These are phyloP conservation scores for Plenodomus lindquistii DNA, from an alignment of 2,329 filamentous ascomycete species.

Conservation along the genomic window DNA sequence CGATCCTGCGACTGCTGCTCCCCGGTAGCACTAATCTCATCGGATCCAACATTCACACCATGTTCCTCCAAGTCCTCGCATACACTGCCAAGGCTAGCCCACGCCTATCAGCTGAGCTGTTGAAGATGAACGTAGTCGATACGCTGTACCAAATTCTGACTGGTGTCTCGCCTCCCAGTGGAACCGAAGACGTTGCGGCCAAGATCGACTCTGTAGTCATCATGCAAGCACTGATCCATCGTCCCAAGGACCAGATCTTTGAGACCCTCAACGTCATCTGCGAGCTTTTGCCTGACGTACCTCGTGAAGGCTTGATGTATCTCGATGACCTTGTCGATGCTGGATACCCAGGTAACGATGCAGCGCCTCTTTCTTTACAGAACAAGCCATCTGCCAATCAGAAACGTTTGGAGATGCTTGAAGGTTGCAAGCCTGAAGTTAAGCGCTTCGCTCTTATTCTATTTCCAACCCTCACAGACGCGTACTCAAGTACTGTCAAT, in stretches of 20 bases:
- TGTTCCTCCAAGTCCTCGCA: conserved; percentile 88
- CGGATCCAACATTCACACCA: conserved; percentile 90
- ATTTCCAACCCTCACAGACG: conserved; percentile 92
- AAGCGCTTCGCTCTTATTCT: conserved; percentile 91
- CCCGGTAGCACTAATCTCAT: conserved; percentile 96
- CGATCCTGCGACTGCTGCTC: conserved; percentile 82
- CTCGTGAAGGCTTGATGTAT: conserved; percentile 58
- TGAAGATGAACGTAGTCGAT: conserved; percentile 96
- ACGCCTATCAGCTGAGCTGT: conserved; percentile 80
- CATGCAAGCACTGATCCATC: conserved; percentile 97
- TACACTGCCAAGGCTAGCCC: conserved; percentile 91
- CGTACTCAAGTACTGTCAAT: conserved; percentile 97
- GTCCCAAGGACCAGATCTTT: conserved; percentile 92
- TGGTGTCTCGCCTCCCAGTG: conserved; percentile 86
- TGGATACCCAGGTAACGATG: conserved; percentile 53
- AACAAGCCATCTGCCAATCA: conserved; percentile 68
- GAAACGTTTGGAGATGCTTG: conserved; percentile 78
- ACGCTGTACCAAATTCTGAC: conserved; percentile 97
- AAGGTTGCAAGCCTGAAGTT: conserved; percentile 82
- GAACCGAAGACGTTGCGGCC: conserved; percentile 73
- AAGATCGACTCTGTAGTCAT: conserved; percentile 97
- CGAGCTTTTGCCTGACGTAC: conserved; percentile 81
- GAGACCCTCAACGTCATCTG: conserved; percentile 98
- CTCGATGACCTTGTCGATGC: conserved; percentile 56
- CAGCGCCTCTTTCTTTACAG: conserved; percentile 48